Evolutionary conservation across 23 red algal genomes (phyloP).

Genomic region (Gracilaria vermiculophylla): DNA sequence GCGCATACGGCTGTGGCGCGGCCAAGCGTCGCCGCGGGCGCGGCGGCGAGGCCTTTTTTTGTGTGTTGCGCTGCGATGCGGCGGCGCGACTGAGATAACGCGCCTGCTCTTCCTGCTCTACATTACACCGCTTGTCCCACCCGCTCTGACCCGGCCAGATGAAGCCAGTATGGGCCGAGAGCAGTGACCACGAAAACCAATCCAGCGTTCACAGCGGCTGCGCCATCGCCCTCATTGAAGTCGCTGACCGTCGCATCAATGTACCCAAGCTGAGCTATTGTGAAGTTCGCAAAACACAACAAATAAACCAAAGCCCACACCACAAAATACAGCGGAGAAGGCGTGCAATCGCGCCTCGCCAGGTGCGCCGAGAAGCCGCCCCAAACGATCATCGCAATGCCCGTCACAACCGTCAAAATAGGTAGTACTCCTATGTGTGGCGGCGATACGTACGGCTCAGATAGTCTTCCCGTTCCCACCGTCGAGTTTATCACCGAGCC

Average conservation of each 20-base stretch:
- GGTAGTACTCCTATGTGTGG: constrained; percentile 59
- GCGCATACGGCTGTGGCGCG: constrained; percentile 9
- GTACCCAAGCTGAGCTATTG: constrained; percentile 54
- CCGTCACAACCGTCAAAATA: constrained; percentile 40
- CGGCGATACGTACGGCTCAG: not conserved
- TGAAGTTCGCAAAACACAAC: constrained; percentile 57
- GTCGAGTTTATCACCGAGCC: constrained; percentile 40
- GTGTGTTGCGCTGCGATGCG: not conserved
- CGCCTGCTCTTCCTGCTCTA: not conserved
- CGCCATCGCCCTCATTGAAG: constrained; percentile 9
- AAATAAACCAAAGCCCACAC: constrained; percentile 22
- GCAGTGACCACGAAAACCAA: constrained; percentile 44
- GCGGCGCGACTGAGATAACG: not conserved
- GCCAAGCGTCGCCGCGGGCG: no score
- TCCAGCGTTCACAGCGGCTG: constrained; percentile 47
- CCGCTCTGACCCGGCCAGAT: not conserved
- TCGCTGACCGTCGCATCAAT: not conserved
- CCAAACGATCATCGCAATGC: constrained; percentile 50
- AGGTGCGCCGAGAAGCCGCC: not conserved
- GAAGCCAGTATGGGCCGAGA: constrained; percentile 39
- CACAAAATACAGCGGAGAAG: constrained; percentile 19
- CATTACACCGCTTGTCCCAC: not conserved
- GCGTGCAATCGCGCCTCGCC: not conserved
- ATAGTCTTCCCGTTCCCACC: constrained; percentile 32
- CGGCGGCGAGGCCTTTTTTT: no score